Evolutionary conservation across 495 filamentous ascomycete genomes (phyloP), one percentile per base, ranked within the genome.

Genomic region (Penicillium malachiteum): DNA sequence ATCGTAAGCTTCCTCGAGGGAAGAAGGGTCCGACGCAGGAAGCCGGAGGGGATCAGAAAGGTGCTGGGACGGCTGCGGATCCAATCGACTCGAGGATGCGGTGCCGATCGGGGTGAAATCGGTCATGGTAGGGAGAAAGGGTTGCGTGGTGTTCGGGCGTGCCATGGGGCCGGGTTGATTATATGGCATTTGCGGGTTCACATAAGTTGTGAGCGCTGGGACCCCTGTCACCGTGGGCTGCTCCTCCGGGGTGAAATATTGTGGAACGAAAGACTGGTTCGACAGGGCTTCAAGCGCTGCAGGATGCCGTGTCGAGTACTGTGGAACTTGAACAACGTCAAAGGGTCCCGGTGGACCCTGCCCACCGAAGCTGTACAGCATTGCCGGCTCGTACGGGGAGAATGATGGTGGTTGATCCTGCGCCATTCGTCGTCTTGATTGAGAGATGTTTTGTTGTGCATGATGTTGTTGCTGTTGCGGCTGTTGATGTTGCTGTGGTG

Each of bases 311-410:
- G 85, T 78, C 57, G 63, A 77, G 74, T 91, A 96, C 71, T 87
- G 88, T 75, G 89, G 82, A 71, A 85, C 83, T 26, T 26, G 21
- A 59, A 86, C 77, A 59, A 86, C 77, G 71, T 91, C 88, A 76
- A 96, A 96, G 57, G 86, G 82, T 55, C 80, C 78, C 65, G 78
- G 84, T 69, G 86, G 74, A 62, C 78, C 77, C 62, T 86, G 80
- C 73, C 88, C 86, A 70, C 81, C 77, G 54, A 92, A 84, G 74
- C 85, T 86, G 76, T 96, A 96, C 75, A 94, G 85, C 71, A 94
- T 82, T 48, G 83, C 81, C 53, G 85, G 75, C 44, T 79, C 77
- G 59, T 88, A 88, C 41, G 78, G 74, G 32, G 76, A 64, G 54
- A 82, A 83, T 34, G 62, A 35, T 40, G 40, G 42, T n/a, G 40